Evolutionary conservation across 2,329 filamentous ascomycete species (phyloP), one percentile per base, ranked within the genome.

Genomic region (Fusarium poae): DNA sequence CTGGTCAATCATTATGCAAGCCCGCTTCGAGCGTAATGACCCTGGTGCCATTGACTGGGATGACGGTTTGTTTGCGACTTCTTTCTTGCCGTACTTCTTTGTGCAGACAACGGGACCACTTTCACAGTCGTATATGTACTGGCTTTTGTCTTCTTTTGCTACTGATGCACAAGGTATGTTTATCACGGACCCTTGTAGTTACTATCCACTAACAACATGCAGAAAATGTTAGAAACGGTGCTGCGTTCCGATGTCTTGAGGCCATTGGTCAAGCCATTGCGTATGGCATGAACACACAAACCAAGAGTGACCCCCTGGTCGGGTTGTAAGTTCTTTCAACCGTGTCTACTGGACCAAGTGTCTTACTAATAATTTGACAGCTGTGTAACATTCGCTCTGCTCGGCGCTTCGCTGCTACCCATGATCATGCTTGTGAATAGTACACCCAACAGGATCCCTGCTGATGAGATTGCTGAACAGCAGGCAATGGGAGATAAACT

Each of bases 351-450:
- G 6, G 11, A 18, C 16, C 2, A 18, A 9, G 8, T 16, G 4
- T 9, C 5, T 4, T 16, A 3, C 58, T 39, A 8, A 52, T 1
- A 0, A 4, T 13, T 3, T 0, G 18, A 0, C 3, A 62, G 43
- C 9, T 63, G 43, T 18, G 60, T 63, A 4, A 45, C 58, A 0
- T 57, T 63, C 4, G 43, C 34, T 2, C 9, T 64, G 0, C 23
- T 63, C 3, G 59, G 43, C 9, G 60, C 58, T n/a, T 49, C 58
- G 1, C 37, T 64, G 3, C 11, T 63, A 3, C 58, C 60, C 6
- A 62, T 62, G 57, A 62, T 62, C 6, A 62, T 62, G 60, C 60
- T 62, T 3, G 60, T 62, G 7, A 62, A 62, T 12, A 56, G 18
- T 2, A 62, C 60, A 10, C 60, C 60, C 4, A 49, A 62, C 18